These are phyloP conservation scores for Haematococcus lacustris DNA, from an alignment of 139 green algal genomes.

Conservation along the genomic window DNA sequence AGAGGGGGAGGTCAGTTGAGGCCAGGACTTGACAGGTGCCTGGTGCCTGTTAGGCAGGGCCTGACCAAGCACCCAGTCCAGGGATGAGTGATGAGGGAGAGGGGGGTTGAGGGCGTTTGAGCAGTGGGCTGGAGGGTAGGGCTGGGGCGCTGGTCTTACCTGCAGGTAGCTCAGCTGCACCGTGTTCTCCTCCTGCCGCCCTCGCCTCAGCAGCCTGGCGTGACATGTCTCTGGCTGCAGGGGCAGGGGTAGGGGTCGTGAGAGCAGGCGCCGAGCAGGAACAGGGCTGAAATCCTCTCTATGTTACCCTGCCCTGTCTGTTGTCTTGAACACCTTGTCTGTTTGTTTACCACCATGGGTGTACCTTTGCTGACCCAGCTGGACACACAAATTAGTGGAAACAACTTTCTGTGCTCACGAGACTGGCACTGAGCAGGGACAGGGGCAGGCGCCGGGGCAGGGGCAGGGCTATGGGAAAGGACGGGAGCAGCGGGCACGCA, in stretches of 20 bases:
- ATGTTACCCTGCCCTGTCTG: too few relatives aligned
- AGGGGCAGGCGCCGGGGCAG: constrained; percentile 72
- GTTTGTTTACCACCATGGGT: neutral
- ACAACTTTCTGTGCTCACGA: neutral
- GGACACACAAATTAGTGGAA: neutral
- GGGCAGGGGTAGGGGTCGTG: neutral
- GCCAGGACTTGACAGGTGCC: neutral
- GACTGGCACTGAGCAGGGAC: too few relatives aligned
- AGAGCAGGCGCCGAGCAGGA: neutral
- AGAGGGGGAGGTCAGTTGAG: neutral
- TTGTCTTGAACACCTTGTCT: too few relatives aligned
- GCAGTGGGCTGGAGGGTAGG: neutral
- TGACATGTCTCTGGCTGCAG: constrained; percentile 64
- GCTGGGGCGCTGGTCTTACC: constrained; percentile 4
- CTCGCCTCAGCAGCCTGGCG: constrained; percentile 50
- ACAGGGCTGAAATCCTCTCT: neutral
- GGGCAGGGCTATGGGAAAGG: neutral
- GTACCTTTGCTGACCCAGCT: neutral
- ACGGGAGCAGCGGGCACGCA: neutral
- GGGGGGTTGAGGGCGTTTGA: too few relatives aligned
- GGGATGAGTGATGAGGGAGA: neutral
- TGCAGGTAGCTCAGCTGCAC: constrained; percentile 75
- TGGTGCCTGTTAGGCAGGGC: neutral
- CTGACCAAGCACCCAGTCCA: too few relatives aligned
- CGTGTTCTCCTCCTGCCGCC: constrained; percentile 38